Base-by-base conservation (phyloP, 1,284 basidiomycete species). In the Malassezia vespertilionis region DNA sequence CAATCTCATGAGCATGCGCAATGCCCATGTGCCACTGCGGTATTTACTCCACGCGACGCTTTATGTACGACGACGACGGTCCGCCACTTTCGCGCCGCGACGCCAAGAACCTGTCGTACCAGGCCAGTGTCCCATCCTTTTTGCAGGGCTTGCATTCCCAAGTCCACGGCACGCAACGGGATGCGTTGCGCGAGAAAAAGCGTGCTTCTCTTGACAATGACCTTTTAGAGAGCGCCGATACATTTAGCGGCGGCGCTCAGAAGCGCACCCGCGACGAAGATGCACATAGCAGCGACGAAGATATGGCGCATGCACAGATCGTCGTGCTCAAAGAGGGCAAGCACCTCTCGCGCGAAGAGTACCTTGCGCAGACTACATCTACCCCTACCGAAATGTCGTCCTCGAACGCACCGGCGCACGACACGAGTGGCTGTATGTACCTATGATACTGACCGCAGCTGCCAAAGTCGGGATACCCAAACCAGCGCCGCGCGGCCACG, bases 281-380 rank as follows among this genome's bases (percentile, higher is more conserved):
- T 10, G 33, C 27, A 3, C 27, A 43, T 34, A 43, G 49, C 33
- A 57, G 58, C 5, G 48, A 44, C 3, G 52, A 58, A 17, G 62
- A 63, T 10, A 30, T 56, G 23, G 38, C 36, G 7, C 54, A 55
- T 4, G 63, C 63, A 2, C 59, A 61, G 45, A 51, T 65, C 4
- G 63, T 65, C 17, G 57, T 65, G 4, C 33, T 65, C 2, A 60
- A 61, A 14, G 54, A 61, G 23, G 56, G 60, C 5, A 61, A 57
- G 33, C 63, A 65, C 34, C 36, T 65, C 3, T 52, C 51, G 2
- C 38, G 35, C 2, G 56, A 61, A 10, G 45, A 65, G 21, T 58
- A 53, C 15, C 8, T 54, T 41, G 44, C 33, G 15, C 28, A 24
- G 44, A 37, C 17, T 11, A 12, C n/a, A n/a, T n/a, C n/a, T n/a